A percentile compares a stretch with the other conserved stretches of the same genome.
These are phyloP conservation scores for Mucor piriformis DNA, from an alignment of 371 early-diverging fungal genomes.

Conservation along the genomic window DNA sequence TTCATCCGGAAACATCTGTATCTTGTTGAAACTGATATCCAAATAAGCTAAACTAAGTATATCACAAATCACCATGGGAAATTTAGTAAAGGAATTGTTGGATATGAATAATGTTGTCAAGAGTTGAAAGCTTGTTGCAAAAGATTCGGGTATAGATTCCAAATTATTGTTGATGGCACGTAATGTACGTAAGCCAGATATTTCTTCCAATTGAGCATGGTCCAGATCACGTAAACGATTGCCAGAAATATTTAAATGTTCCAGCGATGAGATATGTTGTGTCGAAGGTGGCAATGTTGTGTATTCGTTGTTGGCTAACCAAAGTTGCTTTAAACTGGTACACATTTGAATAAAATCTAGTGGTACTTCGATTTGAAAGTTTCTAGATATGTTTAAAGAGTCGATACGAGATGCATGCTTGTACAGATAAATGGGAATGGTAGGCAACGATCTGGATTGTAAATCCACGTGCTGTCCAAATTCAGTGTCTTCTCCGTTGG, in stretches of 20 bases:
- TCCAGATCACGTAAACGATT: constrained; percentile 75
- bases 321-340: constrained; percentile 63
- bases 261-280: constrained; percentile 58
- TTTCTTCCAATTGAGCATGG: constrained; percentile 63
- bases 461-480: constrained; percentile 66
- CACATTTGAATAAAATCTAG: constrained; percentile 80
- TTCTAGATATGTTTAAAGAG: constrained; percentile 75
- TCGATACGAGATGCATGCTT: constrained; percentile 66
- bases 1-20: constrained; percentile 71
- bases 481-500: constrained; percentile 39
- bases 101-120: constrained; percentile 74
- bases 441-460: constrained; percentile 66
- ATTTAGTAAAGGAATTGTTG: constrained; percentile 73
- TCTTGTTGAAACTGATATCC: constrained; percentile 85
- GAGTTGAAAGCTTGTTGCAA: constrained; percentile 55
- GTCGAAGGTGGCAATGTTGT: constrained; percentile 65
- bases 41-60: constrained; percentile 66
- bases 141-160: constrained; percentile 63
- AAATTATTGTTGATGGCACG: constrained; percentile 78
- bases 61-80: constrained; percentile 50
- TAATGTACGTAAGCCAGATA: constrained; percentile 65
- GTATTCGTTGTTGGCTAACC: constrained; percentile 71
- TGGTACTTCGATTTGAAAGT: constrained; percentile 72
- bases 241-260: constrained; percentile 75
- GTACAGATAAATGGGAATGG: constrained; percentile 79